Base-by-base conservation (phyloP, 148 eudicot genomes). In the Heliosperma pusillum region DNA sequence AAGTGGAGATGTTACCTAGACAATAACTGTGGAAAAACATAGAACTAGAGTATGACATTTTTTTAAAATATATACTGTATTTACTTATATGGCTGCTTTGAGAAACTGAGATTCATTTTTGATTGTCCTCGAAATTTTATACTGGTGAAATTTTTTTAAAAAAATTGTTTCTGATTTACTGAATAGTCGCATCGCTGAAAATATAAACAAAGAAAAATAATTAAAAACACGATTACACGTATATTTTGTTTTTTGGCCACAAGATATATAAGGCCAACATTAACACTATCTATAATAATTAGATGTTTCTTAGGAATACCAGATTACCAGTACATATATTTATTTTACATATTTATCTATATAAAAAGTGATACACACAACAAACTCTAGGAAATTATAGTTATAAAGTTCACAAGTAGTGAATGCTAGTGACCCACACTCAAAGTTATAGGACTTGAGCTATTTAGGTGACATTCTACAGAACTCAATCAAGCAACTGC, bases 1-100 rank as follows among this genome's bases (percentile, higher is more conserved):
- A 70, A 15, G 78, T 68, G 74, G 65, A 80, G 71, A 6, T 76
- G 61, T 64, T 53, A 72, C 66, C 76, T 71, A 80, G 26, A 65
- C 55, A 62, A 80, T 72, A 65, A 80, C 27, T 10, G 62, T 56
- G 77, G 27, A 52, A 70, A 69, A 74, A 69, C 67, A 58, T 75
- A 76, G 69, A 80, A 47, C n/a, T 47, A 58, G 80, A 62, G 71
- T 53, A 50, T 77, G 50, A 29, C 62, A 26, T 19, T 20, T 57
- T 63, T 57, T 66, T 42, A 20, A 5, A 0, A 36, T 36, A 13
- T 47, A 16, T 70, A 8, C 59, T 69, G 29, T 58, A 36, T 66
- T 64, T 64, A 61, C 53, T 30, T 3, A 27, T 53, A 40, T 70
- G 69, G 7, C 29, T 71, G 53, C 33, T 61, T n/a, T 66, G 45